Conservation (phyloP, 495 filamentous ascomycete species). For the Xylaria acuta region DNA sequence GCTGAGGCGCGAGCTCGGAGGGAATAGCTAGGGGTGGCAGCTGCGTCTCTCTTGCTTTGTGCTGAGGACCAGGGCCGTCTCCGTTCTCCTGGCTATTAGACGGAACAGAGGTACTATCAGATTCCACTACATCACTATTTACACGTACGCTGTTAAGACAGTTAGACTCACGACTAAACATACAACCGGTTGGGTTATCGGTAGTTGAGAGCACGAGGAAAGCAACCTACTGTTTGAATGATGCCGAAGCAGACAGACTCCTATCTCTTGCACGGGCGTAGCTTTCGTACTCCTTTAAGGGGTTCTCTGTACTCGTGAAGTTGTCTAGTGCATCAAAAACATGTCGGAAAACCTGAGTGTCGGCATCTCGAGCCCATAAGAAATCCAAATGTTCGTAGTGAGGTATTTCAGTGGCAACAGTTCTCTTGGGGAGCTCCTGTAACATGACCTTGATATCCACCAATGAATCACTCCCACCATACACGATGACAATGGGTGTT, state of each 20-base stretch:
- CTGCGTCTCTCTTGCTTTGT: conserved; percentile 32
- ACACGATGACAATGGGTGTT: conserved; percentile 91
- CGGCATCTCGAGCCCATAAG: conserved; percentile 88
- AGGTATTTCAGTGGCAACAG: conserved; percentile 79
- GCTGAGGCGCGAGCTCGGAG: conserved; percentile 7
- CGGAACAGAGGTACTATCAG: conserved; percentile 31
- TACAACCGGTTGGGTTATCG: neutral
- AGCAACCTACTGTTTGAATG: conserved; percentile 37
- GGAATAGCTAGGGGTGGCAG: conserved; percentile 19
- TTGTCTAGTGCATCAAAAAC: conserved; percentile 85
- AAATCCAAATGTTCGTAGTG: conserved; percentile 98
- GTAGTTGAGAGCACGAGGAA: conserved; percentile 2
- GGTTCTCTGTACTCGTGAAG: conserved; percentile 60
- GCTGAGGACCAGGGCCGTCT: conserved; percentile 13
- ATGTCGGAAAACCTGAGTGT: conserved; percentile 84
- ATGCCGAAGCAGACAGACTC: conserved; percentile 40
- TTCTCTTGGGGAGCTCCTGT: conserved; percentile 81
- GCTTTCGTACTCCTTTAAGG: conserved; percentile 58
- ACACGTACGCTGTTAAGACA: conserved; percentile 24
- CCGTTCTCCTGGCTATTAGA: conserved; percentile 35
- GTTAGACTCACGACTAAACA: neutral
- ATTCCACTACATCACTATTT: conserved; percentile 38
- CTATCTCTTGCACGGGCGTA: conserved; percentile 47
- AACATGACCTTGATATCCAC: conserved; percentile 96
- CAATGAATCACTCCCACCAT: conserved; percentile 90